Conservation (phyloP, 108 stramenopile genomes). For the Cyclotella kingstonii region DNA sequence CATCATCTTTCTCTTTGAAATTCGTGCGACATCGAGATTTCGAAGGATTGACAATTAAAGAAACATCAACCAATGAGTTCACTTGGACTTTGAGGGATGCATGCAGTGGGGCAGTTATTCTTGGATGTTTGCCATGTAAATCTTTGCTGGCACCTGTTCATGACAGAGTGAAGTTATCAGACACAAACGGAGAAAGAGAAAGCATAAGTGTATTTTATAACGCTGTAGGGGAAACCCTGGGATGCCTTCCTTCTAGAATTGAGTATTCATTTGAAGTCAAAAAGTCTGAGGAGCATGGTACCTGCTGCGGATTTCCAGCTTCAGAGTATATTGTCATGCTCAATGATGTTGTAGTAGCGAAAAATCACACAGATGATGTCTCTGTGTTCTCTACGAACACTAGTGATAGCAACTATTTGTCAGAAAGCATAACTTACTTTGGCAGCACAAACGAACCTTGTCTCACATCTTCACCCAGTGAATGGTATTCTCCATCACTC, state of each 20-base stretch:
- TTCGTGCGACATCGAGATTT: not conserved
- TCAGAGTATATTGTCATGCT: conserved; percentile 7
- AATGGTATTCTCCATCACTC: not conserved
- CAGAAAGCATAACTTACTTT: not conserved
- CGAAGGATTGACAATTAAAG: not conserved
- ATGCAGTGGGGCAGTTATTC: conserved; percentile 25
- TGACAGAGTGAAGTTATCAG: not conserved
- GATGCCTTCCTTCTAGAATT: conserved; percentile 8
- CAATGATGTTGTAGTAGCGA: conserved; percentile 3
- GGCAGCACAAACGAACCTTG: conserved; percentile 6
- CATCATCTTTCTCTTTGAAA: not conserved
- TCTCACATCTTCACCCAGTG: conserved; percentile 1
- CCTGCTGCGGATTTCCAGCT: conserved; percentile 34
- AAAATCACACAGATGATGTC: not conserved
- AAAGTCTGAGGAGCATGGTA: conserved; percentile 1
- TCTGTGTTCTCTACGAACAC: not conserved
- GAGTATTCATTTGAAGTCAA: conserved; percentile 29
- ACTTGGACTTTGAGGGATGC: conserved; percentile 26
- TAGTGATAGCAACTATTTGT: not conserved
- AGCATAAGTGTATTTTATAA: conserved; percentile 3
- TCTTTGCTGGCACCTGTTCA: not conserved
- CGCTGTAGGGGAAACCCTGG: not conserved
- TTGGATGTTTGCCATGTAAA: conserved; percentile 23
- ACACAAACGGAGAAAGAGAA: too few species aligned
- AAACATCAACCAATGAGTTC: not conserved